These are phyloP conservation scores for Narthecium ossifragum DNA, from an alignment of 106 monocot species.

Conservation along the genomic window DNA sequence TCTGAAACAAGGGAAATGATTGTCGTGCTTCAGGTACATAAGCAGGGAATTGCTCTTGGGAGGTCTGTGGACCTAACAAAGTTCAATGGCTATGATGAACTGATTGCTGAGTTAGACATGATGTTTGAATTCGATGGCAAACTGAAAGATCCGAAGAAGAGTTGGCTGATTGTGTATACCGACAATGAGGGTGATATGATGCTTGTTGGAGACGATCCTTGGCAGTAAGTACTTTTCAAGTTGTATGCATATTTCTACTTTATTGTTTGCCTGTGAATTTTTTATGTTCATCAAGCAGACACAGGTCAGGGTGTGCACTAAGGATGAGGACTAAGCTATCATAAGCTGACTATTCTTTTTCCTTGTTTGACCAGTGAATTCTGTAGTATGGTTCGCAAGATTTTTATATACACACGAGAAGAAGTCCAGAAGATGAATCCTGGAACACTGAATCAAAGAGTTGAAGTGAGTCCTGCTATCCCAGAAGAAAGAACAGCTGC, in stretches of 20 bases:
- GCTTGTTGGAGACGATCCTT: slow-evolving; percentile 93
- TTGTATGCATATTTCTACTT: neutral
- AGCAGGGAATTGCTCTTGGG: slow-evolving; percentile 80
- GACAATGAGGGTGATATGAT: slow-evolving; percentile 92
- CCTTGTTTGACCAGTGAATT: slow-evolving; percentile 25
- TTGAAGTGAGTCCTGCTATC: slow-evolving; percentile 1
- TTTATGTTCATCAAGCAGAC: too few species aligned
- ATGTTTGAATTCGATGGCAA: slow-evolving; percentile 85
- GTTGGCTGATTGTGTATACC: slow-evolving; percentile 72
- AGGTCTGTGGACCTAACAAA: slow-evolving; percentile 78
- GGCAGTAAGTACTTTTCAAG: slow-evolving; percentile 41
- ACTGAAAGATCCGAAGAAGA: slow-evolving; percentile 39
- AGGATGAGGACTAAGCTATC: too few species aligned
- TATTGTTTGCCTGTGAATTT: too few species aligned
- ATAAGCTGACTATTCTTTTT: neutral
- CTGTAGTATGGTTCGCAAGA: slow-evolving; percentile 36
- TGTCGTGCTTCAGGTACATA: slow-evolving; percentile 64
- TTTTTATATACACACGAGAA: slow-evolving; percentile 33
- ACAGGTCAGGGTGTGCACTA: too few species aligned
- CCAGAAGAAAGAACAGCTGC: neutral
- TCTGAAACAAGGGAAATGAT: too few species aligned
- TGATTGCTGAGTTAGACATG: slow-evolving; percentile 54
- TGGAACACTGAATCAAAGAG: slow-evolving; percentile 7
- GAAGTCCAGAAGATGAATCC: slow-evolving; percentile 44
- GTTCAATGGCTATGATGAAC: slow-evolving; percentile 56